Percentiles rank a stretch among this genome's conserved stretches.
phyloP scores from a whole-genome alignment of 768 basidiomycete genomes.

The Naganishia antarctica region DNA sequence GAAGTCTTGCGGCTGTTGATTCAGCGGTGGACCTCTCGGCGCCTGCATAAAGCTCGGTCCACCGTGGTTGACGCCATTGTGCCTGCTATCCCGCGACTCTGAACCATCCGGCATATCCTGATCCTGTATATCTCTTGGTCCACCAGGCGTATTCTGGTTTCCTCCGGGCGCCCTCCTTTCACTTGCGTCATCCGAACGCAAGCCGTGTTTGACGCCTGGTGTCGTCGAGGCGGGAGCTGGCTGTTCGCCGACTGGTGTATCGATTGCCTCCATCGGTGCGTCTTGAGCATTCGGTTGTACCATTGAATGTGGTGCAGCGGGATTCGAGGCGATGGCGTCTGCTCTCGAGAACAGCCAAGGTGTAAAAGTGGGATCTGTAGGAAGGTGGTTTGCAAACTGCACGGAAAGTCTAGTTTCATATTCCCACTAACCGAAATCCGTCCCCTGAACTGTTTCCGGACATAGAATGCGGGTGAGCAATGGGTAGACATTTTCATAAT shows the following conservation, averaged over 20 bases:
- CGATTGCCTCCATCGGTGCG: conserved; percentile 9
- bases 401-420: conserved; percentile 23
- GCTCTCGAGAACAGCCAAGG: conserved; percentile 43
- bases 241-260: conserved; percentile 2
- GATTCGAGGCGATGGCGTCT: conserved; percentile 20
- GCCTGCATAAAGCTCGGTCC: conserved; percentile 19
- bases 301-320: not conserved
- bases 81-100: conserved; percentile 24
- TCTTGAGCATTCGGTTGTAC: not conserved
- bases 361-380: conserved; percentile 32
- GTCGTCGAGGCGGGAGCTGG: conserved; percentile 29
- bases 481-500: no score
- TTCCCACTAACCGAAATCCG: conserved; percentile 12
- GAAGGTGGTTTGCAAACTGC: conserved; percentile 32
- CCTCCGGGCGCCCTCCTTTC: not conserved
- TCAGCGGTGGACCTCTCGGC: conserved; percentile 24
- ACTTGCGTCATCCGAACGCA: not conserved
- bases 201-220: conserved; percentile 38
- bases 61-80: conserved; percentile 23
- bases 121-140: conserved; percentile 74
- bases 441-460: conserved; percentile 22
- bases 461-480: no score
- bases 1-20: conserved; percentile 17
- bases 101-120: conserved; percentile 62
- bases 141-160: conserved; percentile 56